A percentile compares a stretch with the other conserved stretches of the same genome.
Evolutionary conservation across 2,329 filamentous ascomycete genomes (phyloP).

Genomic region (Cladosporium sp.): DNA sequence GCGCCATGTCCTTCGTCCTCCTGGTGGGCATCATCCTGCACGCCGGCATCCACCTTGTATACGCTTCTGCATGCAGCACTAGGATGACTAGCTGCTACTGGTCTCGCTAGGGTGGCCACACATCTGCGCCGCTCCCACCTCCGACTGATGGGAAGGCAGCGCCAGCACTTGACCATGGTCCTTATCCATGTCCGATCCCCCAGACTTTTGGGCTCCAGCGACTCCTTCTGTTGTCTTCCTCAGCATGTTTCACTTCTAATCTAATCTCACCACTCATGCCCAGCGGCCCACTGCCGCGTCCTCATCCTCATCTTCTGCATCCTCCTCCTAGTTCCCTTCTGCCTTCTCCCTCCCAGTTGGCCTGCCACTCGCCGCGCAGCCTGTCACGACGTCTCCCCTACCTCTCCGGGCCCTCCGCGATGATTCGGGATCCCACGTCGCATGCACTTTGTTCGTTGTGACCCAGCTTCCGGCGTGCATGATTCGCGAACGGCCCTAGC

Average conservation of each 20-base stretch:
- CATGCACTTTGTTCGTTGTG: not conserved
- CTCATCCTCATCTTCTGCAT: no score
- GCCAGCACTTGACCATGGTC: no score
- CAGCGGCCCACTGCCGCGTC: not conserved
- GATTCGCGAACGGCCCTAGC: conserved; percentile 20
- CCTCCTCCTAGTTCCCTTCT: no score
- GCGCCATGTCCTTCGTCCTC: conserved; percentile 2
- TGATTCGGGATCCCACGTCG: conserved; percentile 8
- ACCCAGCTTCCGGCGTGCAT: conserved; percentile 17
- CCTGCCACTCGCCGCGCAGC: not conserved
- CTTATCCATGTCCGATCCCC: conserved; percentile 8
- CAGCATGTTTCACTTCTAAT: conserved; percentile 12
- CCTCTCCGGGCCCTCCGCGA: not conserved
- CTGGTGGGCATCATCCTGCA: conserved; percentile 4
- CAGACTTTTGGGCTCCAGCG: conserved; percentile 8
- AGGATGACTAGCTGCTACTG: conserved; percentile 3
- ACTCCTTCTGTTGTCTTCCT: conserved; percentile 11
- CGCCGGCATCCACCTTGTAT: conserved; percentile 1
- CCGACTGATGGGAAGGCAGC: not conserved
- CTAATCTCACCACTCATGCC: not conserved
- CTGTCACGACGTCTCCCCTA: not conserved
- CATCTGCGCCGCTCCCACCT: not conserved
- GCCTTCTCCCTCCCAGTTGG: not conserved
- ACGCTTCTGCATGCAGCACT: conserved; percentile 7
- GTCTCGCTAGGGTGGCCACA: conserved; percentile 8